Evolutionary conservation across 768 basidiomycete genomes (phyloP), one percentile per base, ranked within the genome.

Genomic region (Rhodotorula paludigena): DNA sequence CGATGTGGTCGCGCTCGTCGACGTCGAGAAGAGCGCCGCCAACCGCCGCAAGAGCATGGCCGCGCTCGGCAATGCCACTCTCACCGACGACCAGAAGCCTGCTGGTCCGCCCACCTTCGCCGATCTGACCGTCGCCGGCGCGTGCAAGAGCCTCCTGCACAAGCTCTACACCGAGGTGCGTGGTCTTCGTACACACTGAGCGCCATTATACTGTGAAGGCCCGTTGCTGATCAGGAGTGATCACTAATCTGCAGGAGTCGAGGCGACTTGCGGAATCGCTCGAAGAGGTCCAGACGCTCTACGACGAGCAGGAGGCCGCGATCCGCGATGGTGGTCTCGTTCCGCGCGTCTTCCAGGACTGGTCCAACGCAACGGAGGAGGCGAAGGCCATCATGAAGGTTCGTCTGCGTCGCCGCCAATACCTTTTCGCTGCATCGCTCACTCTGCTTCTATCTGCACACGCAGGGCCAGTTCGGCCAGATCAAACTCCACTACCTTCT

Each of bases 391-490:
- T 54, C 14, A 61, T 76, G 57, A 57, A 71, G 63, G 74, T 75
- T 23, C 48, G 73, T n/a, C n/a, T n/a, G n/a, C n/a, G n/a, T n/a
- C n/a, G 20, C n/a, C n/a, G 11, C 20, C 32, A 7, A 30, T 32
- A 1, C 39, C 1, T n/a, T 41, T 32, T 38, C n/a, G n/a, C n/a
- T n/a, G n/a, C n/a, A n/a, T n/a, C n/a, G n/a, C n/a, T n/a, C n/a
- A n/a, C n/a, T 36, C 8, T n/a, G 15, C 12, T 25, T 11, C 35
- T 15, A 14, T 7, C 44, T 25, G 1, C 32, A 5, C 14, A n/a
- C 2, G 33, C 73, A 76, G 74, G 66, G 59, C 33, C 68, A 68
- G 45, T 74, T 73, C 66, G 66, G 73, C 20, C 67, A 69, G 44
- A 70, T 71, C 64, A 73, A 73, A 60, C 36, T 73, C 18, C 54